Evolutionary conservation across 345 rosid genomes (phyloP).

Genomic region (Brassica napus): Da-Ae NC_063445.1:52201501-52202000

Average conservation of each 20-base stretch:
- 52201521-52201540: constrained; percentile 67
- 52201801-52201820: constrained; percentile 69
- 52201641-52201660: constrained; percentile 52
- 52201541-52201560: constrained; percentile 75
- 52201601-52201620: constrained; percentile 60
- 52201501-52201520: constrained; percentile 47
- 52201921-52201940: constrained; percentile 29
- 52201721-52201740: constrained; percentile 61
- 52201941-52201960: background rate
- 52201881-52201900: constrained; percentile 80
- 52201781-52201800: constrained; percentile 68
- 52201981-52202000: background rate
- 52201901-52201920: constrained; percentile 77
- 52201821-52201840: constrained; percentile 60
- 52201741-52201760: constrained; percentile 58
- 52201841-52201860: constrained; percentile 66
- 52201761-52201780: constrained; percentile 68
- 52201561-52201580: constrained; percentile 61
- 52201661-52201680: constrained; percentile 76
- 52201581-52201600: constrained; percentile 57
- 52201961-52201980: background rate
- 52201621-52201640: constrained; percentile 37
- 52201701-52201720: constrained; percentile 75
- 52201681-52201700: constrained; percentile 74
- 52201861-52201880: constrained; percentile 61